These are phyloP conservation scores for Conticribra weissflogii DNA, from an alignment of 108 stramenopile genomes.

Conservation along the genomic window DNA sequence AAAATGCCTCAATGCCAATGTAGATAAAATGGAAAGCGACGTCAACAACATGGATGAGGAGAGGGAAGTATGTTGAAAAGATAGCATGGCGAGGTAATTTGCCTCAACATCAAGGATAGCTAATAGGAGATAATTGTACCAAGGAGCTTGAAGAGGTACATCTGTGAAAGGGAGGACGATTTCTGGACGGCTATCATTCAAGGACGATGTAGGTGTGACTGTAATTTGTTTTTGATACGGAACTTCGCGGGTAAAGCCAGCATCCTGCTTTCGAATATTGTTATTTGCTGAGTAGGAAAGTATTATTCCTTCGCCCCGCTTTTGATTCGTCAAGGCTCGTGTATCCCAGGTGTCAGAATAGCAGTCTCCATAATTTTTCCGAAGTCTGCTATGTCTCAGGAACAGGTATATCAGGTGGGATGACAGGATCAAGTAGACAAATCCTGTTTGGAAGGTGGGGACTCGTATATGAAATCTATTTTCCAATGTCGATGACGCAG, in stretches of 20 bases:
- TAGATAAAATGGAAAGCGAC: conserved; percentile 38
- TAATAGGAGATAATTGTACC: conserved; percentile 61
- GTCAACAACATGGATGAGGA: conserved; percentile 56
- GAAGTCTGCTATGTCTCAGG: conserved; percentile 28
- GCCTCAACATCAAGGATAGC: conserved; percentile 93
- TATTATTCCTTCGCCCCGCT: too few species aligned
- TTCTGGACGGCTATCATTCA: background rate
- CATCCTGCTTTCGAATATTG: too few species aligned
- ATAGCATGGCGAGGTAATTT: conserved; percentile 85
- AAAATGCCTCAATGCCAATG: conserved; percentile 26
- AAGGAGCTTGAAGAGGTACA: conserved; percentile 49
- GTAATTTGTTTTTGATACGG: too few species aligned
- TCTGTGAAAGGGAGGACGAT: conserved; percentile 34
- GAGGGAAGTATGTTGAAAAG: conserved; percentile 82
- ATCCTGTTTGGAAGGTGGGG: conserved; percentile 53
- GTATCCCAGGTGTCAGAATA: too few species aligned
- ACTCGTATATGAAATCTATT: conserved; percentile 51
- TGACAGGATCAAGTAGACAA: conserved; percentile 60
- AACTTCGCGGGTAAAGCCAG: too few species aligned
- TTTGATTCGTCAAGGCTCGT: too few species aligned
- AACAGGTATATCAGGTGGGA: conserved; percentile 40
- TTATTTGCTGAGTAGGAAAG: too few species aligned
- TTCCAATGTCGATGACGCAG: conserved; percentile 61
- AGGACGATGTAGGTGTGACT: conserved; percentile 2
- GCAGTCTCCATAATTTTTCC: too few species aligned